Base-by-base conservation (phyloP, 345 rosid species). In the Kernera saxatilis region DNA sequence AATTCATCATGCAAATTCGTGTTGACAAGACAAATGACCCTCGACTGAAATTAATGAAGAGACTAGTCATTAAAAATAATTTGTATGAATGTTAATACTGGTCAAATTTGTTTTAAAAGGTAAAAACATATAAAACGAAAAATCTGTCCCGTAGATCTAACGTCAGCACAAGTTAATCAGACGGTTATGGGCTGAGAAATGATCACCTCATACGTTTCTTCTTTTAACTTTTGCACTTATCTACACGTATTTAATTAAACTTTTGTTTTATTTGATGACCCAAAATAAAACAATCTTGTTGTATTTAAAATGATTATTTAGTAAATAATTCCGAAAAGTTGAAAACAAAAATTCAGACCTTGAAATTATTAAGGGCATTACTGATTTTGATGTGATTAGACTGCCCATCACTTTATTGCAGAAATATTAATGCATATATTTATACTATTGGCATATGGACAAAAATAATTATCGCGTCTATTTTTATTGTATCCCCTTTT, bases 301-400 rank as follows among this genome's bases (percentile, higher is more conserved):
- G n/a, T n/a, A n/a, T n/a, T n/a, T n/a, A n/a, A n/a, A n/a, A n/a
- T n/a, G n/a, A 30, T 23, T 26, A 73, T 39, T 26, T 32, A 23
- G 43, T 39, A 58, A 21, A 37, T 59, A 74, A 59, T 22, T 74
- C 63, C 50, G 64, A 61, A 68, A 75, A 69, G 71, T 53, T 51
- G 71, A 62, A 56, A 32, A 68, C 19, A 45, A 26, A 49, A 44
- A 18, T 27, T 67, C 75, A 53, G 74, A 55, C 58, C 22, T 63
- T 69, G 70, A 76, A 80, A 80, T 70, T 70, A 76, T 78, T 72
- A 48, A 46, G 74, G 48, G 41, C 74, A 80, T 75, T 79, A 69
- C 83, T 81, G 81, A 74, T 74, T 79, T 81, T 79, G 81, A 83
- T 81, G 77, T 79, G 83, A 83, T 74, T 79, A 78, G 83, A 77